phyloP scores from a whole-genome alignment of 208 protist species.

The Leishmania turanica region DNA sequence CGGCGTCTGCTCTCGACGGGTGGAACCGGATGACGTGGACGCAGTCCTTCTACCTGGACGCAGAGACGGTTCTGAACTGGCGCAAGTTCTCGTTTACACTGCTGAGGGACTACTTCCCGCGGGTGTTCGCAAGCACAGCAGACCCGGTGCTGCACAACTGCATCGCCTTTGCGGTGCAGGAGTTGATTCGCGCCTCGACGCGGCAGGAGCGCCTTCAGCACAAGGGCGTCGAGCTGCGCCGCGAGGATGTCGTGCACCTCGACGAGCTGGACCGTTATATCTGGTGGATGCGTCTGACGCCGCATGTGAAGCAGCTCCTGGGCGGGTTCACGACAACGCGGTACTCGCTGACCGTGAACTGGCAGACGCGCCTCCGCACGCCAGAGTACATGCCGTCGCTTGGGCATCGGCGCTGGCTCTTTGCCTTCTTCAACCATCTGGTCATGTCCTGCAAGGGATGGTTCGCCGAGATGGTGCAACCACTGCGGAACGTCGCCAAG shows the following conservation, averaged over 20 bases:
- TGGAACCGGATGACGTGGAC: neutral
- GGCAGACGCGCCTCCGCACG: conserved; percentile 42
- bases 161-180: conserved; percentile 85
- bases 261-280: conserved; percentile 77
- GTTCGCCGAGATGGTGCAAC: conserved; percentile 64
- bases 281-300: conserved; percentile 79
- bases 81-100: conserved; percentile 60
- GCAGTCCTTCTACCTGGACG: conserved; percentile 30
- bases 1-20: neutral
- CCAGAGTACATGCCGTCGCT: conserved; percentile 67
- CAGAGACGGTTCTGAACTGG: conserved; percentile 67
- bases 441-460: conserved; percentile 42
- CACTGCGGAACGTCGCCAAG: conserved; percentile 89
- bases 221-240: conserved; percentile 43
- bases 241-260: conserved; percentile 49
- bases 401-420: conserved; percentile 63
- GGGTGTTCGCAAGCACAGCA: conserved; percentile 75
- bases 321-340: conserved; percentile 77
- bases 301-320: conserved; percentile 56
- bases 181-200: conserved; percentile 75
- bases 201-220: conserved; percentile 46
- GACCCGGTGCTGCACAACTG: conserved; percentile 83
- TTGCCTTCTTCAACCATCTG: conserved; percentile 75
- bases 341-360: conserved; percentile 59
- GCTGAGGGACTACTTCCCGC: conserved; percentile 70